Evolutionary conservation across 2,329 filamentous ascomycete genomes (phyloP).

Genomic region (Aspergillus pseudonomiae): DNA sequence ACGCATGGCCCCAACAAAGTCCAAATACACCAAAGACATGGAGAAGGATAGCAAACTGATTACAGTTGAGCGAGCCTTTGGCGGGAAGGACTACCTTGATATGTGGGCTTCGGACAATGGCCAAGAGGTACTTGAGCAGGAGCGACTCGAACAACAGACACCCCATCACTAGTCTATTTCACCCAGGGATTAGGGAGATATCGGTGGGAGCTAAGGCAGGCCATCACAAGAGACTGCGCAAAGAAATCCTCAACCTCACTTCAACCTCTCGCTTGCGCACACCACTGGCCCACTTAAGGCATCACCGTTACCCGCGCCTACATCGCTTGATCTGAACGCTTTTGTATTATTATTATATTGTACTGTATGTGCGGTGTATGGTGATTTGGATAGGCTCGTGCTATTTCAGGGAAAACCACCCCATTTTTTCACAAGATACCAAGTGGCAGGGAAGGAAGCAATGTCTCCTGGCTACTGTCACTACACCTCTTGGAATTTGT

Average conservation of each 20-base stretch:
- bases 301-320: background rate
- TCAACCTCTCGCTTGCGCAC: background rate
- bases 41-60: conserved; percentile 29
- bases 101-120: conserved; percentile 42
- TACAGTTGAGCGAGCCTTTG: conserved; percentile 34
- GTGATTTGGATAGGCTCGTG: background rate
- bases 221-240: background rate
- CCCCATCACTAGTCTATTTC: conserved; percentile 19
- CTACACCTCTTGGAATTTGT: conserved; percentile 4
- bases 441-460: background rate
- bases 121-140: conserved; percentile 34
- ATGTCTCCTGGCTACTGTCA: background rate
- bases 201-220: background rate
- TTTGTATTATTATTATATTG: conserved; percentile 25
- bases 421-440: conserved; percentile 1
- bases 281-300: background rate
- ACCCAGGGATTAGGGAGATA: background rate
- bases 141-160: conserved; percentile 23
- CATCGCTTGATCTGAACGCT: conserved; percentile 3
- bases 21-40: conserved; percentile 37
- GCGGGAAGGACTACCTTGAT: conserved; percentile 42
- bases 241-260: background rate
- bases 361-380: conserved; percentile 20
- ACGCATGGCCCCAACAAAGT: conserved; percentile 42
- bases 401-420: background rate